Evolutionary conservation across 1,284 basidiomycete genomes (phyloP), one percentile per base, ranked within the genome.

Genomic region (Malassezia brasiliensis): DNA sequence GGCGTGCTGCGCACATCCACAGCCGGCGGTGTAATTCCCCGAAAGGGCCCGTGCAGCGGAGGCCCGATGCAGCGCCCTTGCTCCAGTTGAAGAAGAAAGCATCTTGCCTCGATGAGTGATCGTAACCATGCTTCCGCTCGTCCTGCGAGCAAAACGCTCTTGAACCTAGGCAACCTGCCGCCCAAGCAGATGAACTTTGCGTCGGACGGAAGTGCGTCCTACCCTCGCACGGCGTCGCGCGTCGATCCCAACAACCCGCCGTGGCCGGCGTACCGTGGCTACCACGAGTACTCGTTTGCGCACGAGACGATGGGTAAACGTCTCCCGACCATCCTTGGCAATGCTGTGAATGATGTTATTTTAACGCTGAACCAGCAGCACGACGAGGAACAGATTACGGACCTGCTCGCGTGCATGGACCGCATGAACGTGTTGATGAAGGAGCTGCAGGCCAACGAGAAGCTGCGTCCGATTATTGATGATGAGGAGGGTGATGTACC

Each of bases 211-310:
- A 34, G 15, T 14, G 25, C 25, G 15, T 17, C n/a, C 22, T 58
- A 41, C 31, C 59, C 59, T 2, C 56, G 49, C 32, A 44, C 32
- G 6, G 41, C 50, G 15, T 62, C 47, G 42, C 49, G 31, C 17
- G 69, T 59, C 56, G 79, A 90, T 76, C 88, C 89, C 37, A 88
- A 96, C 78, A 90, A 94, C 79, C 91, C 91, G 31, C 91, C 91
- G 47, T 96, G 90, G 90, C 90, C 90, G 30, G 90, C 77, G 1
- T 77, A 77, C 70, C 56, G 90, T 60, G 90, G 90, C 9, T 94
- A 94, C 77, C 90, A 94, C 76, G 87, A 90, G 77, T 94, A 90
- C 77, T 91, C 89, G 1, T 91, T 91, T 75, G 89, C 90, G 50
- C 86, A 91, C 39, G 67, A 75, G 51, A 75, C 75, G 8, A 94